Evolutionary conservation across 2,329 filamentous ascomycete species (phyloP).

Genomic region (Arthrobotrys entomopaga): DNA sequence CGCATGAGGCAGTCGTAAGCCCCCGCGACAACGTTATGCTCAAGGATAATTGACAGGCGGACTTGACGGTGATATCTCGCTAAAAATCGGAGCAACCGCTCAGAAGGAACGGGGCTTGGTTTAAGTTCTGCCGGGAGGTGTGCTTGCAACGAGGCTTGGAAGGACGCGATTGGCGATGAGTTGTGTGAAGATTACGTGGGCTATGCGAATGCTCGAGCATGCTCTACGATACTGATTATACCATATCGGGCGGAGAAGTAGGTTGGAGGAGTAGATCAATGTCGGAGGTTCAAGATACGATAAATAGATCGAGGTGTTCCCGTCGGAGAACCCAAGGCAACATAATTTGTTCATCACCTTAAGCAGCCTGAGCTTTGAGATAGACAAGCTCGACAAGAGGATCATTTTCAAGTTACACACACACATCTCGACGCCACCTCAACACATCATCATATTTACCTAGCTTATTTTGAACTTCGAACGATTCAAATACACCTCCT

Average conservation of each 20-base stretch:
- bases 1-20: constrained; percentile 8
- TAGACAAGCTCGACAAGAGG: too few relatives aligned
- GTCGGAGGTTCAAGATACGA: neutral
- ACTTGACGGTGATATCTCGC: constrained; percentile 10
- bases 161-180: neutral
- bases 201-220: neutral
- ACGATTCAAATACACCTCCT: too few relatives aligned
- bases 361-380: too few relatives aligned
- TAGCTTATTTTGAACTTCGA: too few relatives aligned
- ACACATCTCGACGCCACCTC: neutral
- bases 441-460: constrained; percentile 5
- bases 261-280: too few relatives aligned
- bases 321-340: neutral
- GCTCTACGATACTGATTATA: neutral
- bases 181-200: constrained; percentile 14
- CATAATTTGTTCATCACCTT: too few relatives aligned
- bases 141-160: neutral
- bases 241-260: too few relatives aligned
- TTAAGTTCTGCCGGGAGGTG: neutral
- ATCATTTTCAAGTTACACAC: constrained; percentile 7
- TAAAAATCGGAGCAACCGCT: neutral
- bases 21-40: neutral
- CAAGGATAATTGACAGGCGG: constrained; percentile 15
- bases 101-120: neutral
- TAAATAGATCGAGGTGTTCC: too few relatives aligned